Evolutionary conservation across 2,329 filamentous ascomycete species (phyloP), one percentile per base, ranked within the genome.

Genomic region (Sphaceloma murrayae): DNA sequence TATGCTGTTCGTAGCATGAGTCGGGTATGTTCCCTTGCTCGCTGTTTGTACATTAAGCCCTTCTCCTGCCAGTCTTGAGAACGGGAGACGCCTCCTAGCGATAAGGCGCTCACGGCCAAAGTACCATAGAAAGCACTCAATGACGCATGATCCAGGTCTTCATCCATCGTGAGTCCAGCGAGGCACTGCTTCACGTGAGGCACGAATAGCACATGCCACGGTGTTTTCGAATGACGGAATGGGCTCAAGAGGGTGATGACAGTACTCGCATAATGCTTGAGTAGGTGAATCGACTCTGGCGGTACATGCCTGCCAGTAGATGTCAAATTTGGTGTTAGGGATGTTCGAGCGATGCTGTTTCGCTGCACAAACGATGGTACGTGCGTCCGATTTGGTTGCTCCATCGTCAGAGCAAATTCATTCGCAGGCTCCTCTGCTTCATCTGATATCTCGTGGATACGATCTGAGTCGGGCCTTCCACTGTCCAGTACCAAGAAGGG

Each of bases 31-130:
- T 59, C 55, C 1, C 56, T 53, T 2, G 58, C 57, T 43, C 55
- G 43, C 17, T 52, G 43, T 14, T 58, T 51, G 45, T 58, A 59
- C 5, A 26, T 11, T 10, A 48, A 34, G 22, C 51, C 54, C 34
- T 58, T 51, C 51, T 61, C 62, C 7, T 55, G 49, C 62, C 62
- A 63, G 8, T 49, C 51, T 14, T 54, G 42, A 3, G 52, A 55
- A 11, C 49, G 43, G 14, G 57, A 56, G 14, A 43, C 46, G 13
- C 55, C 53, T 5, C 60, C 54, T 0, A 67, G 51, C 21, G 62
- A 61, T 5, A 64, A 60, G 0, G 66, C 65, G 21, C 64, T 65
- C 4, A 65, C 61, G 1, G 65, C 59, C 1, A 68, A 51, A 0
- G 66, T 58, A 0, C 61, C 59, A 18, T 61, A 65, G 9, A 68